Percentiles rank a stretch among this genome's conserved stretches.
Conservation (phyloP, 306 rosid species). For the Casuarina glauca region DNA sequence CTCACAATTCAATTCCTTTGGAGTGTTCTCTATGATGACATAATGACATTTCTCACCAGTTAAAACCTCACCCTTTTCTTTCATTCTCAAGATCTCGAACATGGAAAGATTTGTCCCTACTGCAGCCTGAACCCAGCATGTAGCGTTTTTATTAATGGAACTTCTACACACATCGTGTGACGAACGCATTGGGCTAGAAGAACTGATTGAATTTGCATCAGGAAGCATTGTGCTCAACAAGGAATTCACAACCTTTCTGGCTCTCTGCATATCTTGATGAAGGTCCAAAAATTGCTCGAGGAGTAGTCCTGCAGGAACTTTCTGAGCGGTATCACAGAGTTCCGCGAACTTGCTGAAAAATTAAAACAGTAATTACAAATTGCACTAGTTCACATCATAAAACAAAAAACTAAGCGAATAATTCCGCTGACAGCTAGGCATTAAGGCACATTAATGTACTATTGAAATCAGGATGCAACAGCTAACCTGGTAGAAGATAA, state of each 20-base stretch:
- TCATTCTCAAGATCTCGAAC: slow-evolving; percentile 45
- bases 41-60: slow-evolving; percentile 38
- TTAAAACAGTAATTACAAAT: slow-evolving; percentile 7
- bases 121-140: slow-evolving; percentile 74
- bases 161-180: slow-evolving; percentile 33
- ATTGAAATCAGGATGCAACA: neutral
- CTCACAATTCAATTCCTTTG: slow-evolving; percentile 17
- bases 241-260: slow-evolving; percentile 34
- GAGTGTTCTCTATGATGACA: slow-evolving; percentile 41
- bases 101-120: slow-evolving; percentile 58
- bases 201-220: slow-evolving; percentile 28
- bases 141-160: slow-evolving; percentile 42
- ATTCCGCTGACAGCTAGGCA: neutral
- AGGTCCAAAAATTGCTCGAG: slow-evolving; percentile 63
- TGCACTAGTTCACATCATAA: neutral
- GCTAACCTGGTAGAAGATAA: neutral
- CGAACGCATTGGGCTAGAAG: slow-evolving; percentile 1
- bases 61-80: slow-evolving; percentile 31
- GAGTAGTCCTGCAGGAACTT: slow-evolving; percentile 48
- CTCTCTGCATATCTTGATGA: slow-evolving; percentile 48
- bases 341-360: slow-evolving; percentile 54
- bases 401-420: neutral
- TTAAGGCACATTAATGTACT: neutral
- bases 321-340: slow-evolving; percentile 46
- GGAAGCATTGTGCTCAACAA: slow-evolving; percentile 30